Conservation (phyloP, 345 rosid species). For the Corchorus olitorius region DNA sequence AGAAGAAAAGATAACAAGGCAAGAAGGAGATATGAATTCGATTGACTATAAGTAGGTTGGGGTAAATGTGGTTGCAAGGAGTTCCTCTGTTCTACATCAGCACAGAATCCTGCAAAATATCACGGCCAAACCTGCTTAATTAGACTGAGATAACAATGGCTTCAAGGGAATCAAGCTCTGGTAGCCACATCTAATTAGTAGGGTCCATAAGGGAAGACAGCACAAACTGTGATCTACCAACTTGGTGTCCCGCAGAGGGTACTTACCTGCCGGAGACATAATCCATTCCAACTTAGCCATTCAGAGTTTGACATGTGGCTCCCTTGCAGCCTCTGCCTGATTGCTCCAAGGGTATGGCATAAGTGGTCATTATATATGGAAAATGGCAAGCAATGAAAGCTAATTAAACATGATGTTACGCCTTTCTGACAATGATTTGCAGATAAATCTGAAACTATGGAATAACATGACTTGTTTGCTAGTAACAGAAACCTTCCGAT, state of each 20-base stretch:
- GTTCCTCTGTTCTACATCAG: neutral
- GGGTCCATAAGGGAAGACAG: conserved; percentile 13
- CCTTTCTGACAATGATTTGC: conserved; percentile 11
- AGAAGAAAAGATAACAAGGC: neutral
- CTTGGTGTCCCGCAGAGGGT: neutral
- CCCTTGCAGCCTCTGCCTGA: conserved; percentile 19
- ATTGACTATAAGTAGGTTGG: neutral
- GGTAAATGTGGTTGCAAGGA: neutral
- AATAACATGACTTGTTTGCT: neutral
- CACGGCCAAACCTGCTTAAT: neutral
- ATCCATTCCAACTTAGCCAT: conserved; percentile 15
- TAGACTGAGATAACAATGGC: neutral
- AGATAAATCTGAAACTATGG: neutral
- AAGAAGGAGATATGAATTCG: neutral
- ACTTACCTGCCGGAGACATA: conserved; percentile 26
- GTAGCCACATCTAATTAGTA: conserved; percentile 4
- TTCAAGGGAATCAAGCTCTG: neutral
- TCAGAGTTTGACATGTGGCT: conserved; percentile 21
- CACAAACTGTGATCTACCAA: neutral
- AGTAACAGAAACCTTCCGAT: neutral
- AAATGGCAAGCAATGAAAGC: conserved; percentile 9
- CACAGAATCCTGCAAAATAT: conserved; percentile 13
- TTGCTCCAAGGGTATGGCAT: neutral
- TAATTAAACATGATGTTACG: neutral
- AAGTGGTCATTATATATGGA: neutral